A percentile compares a stretch with the other conserved stretches of the same genome.
These are phyloP conservation scores for Didymosphaeria variabile DNA, from an alignment of 2,329 filamentous ascomycete genomes.

Conservation along the genomic window DNA sequence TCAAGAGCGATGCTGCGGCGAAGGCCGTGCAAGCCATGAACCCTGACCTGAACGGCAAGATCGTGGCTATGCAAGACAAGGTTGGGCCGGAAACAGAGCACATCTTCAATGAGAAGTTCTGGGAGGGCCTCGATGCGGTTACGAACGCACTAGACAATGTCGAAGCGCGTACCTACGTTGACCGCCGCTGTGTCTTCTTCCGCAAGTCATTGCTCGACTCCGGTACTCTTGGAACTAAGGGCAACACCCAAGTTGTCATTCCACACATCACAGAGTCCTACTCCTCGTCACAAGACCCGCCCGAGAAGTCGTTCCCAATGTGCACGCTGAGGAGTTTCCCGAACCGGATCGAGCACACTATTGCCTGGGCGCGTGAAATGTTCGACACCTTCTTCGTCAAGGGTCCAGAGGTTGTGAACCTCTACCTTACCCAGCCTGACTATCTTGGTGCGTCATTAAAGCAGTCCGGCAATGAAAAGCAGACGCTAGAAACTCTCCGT, in stretches of 20 bases:
- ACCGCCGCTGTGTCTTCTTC: constrained; percentile 97
- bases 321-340: constrained; percentile 97
- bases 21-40: constrained; percentile 95
- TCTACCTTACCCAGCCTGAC: constrained; percentile 90
- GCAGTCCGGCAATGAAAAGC: constrained; percentile 94
- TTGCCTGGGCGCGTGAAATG: constrained; percentile 95
- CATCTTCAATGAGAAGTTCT: constrained; percentile 94
- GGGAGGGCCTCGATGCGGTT: constrained; percentile 85
- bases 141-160: constrained; percentile 98
- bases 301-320: constrained; percentile 99
- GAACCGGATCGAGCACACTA: constrained; percentile 98
- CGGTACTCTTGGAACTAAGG: constrained; percentile 97
- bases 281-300: constrained; percentile 94
- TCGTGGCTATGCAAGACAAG: constrained; percentile 84
- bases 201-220: constrained; percentile 95
- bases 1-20: constrained; percentile 96
- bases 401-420: constrained; percentile 90
- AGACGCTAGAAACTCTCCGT: constrained; percentile 87
- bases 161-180: constrained; percentile 94
- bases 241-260: constrained; percentile 95
- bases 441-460: constrained; percentile 88
- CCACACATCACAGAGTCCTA: constrained; percentile 95
- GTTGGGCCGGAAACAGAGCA: constrained; percentile 92
- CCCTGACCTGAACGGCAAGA: constrained; percentile 86
- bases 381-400: constrained; percentile 96